phyloP scores from a whole-genome alignment of 257 asterid species.

The Solanum rostratum region DNA sequence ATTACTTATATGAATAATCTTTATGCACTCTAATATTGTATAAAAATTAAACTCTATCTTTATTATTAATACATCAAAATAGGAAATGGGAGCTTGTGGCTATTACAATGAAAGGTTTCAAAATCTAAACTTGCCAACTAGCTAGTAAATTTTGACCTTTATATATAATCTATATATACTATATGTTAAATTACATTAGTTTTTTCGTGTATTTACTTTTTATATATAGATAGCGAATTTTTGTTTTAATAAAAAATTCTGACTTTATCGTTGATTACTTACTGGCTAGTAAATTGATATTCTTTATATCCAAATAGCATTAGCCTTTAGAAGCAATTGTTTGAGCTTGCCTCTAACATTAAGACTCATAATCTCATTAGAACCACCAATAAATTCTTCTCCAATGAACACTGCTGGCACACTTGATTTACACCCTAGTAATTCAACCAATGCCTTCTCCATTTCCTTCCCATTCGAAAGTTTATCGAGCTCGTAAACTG shows the following conservation, averaged over 20 bases:
- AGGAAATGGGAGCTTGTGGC: background rate
- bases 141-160: background rate
- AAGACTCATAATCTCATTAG: background rate
- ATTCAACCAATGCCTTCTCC: background rate
- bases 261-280: background rate
- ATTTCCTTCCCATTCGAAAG: background rate
- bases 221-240: background rate
- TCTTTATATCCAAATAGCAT: background rate
- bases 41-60: background rate
- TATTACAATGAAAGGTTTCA: background rate
- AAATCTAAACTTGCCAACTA: background rate
- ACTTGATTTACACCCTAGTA: background rate
- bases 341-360: background rate
- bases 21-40: background rate
- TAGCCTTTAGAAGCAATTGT: background rate
- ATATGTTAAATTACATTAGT: background rate
- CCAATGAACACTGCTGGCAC: constrained; percentile 1
- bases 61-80: background rate
- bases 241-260: background rate
- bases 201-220: background rate
- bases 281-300: background rate
- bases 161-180: background rate
- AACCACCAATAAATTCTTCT: background rate
- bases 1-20: background rate
- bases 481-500: background rate